phyloP scores from a whole-genome alignment of 2,329 filamentous ascomycete species.

The Ophiostoma perfectum region DNA sequence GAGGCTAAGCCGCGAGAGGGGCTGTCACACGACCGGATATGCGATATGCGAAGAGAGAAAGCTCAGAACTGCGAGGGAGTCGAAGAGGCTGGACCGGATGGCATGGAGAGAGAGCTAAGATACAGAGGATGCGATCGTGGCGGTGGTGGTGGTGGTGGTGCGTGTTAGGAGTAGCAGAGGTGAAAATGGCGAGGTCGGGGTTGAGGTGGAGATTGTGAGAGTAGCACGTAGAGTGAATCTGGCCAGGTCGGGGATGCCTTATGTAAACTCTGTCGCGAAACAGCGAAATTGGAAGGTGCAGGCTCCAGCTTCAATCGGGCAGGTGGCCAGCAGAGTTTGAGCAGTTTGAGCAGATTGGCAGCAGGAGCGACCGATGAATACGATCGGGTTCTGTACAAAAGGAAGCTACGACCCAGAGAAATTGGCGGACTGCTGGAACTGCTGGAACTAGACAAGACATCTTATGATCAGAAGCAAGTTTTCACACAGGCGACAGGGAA shows the following conservation, averaged over 20 bases:
- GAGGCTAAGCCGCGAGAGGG: background rate
- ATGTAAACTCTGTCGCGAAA: background rate
- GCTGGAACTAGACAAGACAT: background rate
- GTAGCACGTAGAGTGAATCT: background rate
- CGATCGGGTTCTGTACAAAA: too few species aligned
- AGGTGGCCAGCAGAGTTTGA: constrained; percentile 1
- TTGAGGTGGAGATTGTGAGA: constrained; percentile 2
- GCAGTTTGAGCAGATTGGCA: background rate
- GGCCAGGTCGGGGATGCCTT: background rate
- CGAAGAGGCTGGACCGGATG: background rate
- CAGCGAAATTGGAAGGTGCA: background rate
- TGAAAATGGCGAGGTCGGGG: constrained; percentile 24
- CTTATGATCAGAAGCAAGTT: background rate
- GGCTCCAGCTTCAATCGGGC: background rate
- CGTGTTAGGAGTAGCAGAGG: background rate
- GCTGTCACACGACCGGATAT: background rate
- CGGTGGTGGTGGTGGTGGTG: background rate
- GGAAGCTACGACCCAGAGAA: too few species aligned
- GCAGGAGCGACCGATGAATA: too few species aligned
- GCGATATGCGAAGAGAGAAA: background rate
- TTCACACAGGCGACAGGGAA: background rate
- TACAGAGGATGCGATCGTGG: background rate
- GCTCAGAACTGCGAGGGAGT: background rate
- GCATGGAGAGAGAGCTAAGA: background rate
- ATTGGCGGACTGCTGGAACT: background rate